These are phyloP conservation scores for Nemania abortiva DNA, from an alignment of 2,329 filamentous ascomycete species.

Conservation along the genomic window DNA sequence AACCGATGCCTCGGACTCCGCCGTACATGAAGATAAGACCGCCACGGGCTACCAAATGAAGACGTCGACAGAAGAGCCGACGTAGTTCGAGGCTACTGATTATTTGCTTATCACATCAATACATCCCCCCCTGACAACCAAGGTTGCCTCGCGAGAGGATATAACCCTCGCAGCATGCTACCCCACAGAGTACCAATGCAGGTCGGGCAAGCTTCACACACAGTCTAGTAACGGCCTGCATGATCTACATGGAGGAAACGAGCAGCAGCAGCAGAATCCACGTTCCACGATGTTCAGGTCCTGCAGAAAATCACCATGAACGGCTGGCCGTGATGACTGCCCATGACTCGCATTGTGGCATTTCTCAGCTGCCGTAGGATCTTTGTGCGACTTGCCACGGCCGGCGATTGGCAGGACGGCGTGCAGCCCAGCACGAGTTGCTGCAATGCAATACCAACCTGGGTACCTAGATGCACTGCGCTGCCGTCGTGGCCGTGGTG, in stretches of 20 bases:
- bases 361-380: constrained; percentile 35
- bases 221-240: constrained; percentile 34
- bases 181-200: constrained; percentile 49
- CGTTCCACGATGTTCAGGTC: constrained; percentile 34
- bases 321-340: constrained; percentile 21
- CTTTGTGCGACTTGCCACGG: constrained; percentile 25
- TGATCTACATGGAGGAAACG: constrained; percentile 30
- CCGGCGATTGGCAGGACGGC: constrained; percentile 27
- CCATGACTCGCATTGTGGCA: constrained; percentile 35
- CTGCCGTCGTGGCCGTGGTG: constrained; percentile 30
- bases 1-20: constrained; percentile 7
- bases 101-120: constrained; percentile 21
- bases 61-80: constrained; percentile 20
- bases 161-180: constrained; percentile 35
- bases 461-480: constrained; percentile 19
- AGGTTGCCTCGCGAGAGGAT: constrained; percentile 16
- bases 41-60: constrained; percentile 16
- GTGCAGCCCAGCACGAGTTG: constrained; percentile 27
- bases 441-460: constrained; percentile 26
- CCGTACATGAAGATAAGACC: constrained; percentile 16
- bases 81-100: constrained; percentile 4
- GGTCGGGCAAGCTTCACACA: constrained; percentile 43
- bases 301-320: constrained; percentile 30
- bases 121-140: constrained; percentile 1
- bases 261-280: constrained; percentile 4